Evolutionary conservation across 176 grass and related monocot genomes (phyloP), one percentile per base, ranked within the genome.

Genomic region (Triticum monococcum): DNA sequence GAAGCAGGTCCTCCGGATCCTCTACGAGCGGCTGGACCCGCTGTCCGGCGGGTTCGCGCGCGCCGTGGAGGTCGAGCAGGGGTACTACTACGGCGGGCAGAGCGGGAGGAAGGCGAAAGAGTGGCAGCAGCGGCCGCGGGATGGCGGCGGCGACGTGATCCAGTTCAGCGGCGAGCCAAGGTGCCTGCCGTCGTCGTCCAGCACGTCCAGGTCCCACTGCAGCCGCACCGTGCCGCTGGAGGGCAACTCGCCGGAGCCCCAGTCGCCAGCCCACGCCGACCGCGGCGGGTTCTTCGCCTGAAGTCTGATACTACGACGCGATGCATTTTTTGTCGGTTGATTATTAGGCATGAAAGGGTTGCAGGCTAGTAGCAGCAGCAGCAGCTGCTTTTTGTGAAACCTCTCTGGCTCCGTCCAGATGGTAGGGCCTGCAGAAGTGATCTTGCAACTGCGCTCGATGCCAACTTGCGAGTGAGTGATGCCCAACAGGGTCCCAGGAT

Each of bases 1-100:
- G 88, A 98, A 95, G 81, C 96, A 98, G 83, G 91, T 95, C 64
- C 86, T 98, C 64, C 91, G 96, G 74, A 93, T 98, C 86, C 83
- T 98, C 31, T 89, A 88, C 76, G 96, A 98, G 84, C 92, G 89
- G 22, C 89, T 95, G 57, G 91, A 98, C 59, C 91, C 96, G 28
- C 68, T 89, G 52, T 90, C 91, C 28, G 89, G 88, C 0, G 78
- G 85, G 66, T 92, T 98, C 92, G 93, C 84, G n/a, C 80, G 88
- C 4, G 88, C 91, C 60, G 87, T 94, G 14, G 93, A 94, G 76
- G 82, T 84, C 45, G 91, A 94, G 77, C 91, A 95, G 87, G 86
- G 91, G 22, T 93, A 70, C 67, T 90, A 82, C 87, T 90, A 95
- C 77, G 80, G 82, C 37, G 87, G 79, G 24, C 75, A 81, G 33